phyloP scores from a whole-genome alignment of 1,139 yeast genomes.

The Pneumocystis wakefieldiae region DNA sequence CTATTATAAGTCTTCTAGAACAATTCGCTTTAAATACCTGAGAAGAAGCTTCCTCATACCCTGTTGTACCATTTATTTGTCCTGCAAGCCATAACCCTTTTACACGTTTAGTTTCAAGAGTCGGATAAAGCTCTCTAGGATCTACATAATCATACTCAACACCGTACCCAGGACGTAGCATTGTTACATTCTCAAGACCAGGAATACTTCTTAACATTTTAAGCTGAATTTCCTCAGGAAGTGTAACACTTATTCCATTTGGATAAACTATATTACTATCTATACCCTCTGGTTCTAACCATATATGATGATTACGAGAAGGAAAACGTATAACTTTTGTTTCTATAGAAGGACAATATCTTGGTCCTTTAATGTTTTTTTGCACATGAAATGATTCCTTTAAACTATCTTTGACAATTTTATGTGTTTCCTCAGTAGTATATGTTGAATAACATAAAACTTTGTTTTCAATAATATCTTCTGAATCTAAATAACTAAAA shows the following conservation, averaged over 20 bases:
- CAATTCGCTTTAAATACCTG: conserved; percentile 2
- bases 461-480: conserved; percentile 43
- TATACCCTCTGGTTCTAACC: conserved; percentile 95
- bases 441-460: conserved; percentile 60
- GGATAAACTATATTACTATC: conserved; percentile 71
- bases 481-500: conserved; percentile 72
- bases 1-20: not conserved
- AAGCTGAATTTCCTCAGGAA: conserved; percentile 87
- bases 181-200: conserved; percentile 74
- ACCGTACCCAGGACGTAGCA: conserved; percentile 94
- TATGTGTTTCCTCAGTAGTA: conserved; percentile 65
- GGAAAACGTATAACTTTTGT: conserved; percentile 72
- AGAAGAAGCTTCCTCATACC: conserved; percentile 97
- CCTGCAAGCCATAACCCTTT: conserved; percentile 82
- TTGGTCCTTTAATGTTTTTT: conserved; percentile 90
- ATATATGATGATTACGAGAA: conserved; percentile 65
- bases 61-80: conserved; percentile 96
- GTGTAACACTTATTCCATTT: conserved; percentile 87
- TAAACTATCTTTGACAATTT: conserved; percentile 50
- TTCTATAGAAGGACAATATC: conserved; percentile 95
- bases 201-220: conserved; percentile 61
- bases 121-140: conserved; percentile 67
- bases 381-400: conserved; percentile 77
- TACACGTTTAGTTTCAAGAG: conserved; percentile 70
- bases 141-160: conserved; percentile 95